Evolutionary conservation across 352 stramenopile species (phyloP), one percentile per base, ranked within the genome.

Genomic region (Phytophthora kernoviae): DNA sequence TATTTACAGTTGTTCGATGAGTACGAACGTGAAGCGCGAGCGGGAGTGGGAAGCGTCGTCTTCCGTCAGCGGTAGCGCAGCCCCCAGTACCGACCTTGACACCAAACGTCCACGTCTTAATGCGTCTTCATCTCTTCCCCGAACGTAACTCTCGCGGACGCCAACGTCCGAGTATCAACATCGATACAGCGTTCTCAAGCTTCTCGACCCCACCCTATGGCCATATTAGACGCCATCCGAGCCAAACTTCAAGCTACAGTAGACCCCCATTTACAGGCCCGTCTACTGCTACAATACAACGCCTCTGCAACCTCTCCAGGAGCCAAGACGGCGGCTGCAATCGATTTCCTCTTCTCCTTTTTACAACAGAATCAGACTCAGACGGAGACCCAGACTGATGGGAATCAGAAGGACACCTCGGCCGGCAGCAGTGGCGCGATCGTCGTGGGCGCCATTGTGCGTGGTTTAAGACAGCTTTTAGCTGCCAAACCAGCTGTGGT

Each of bases 291-390:
- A 26, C 66, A 84, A 48, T 88, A 78, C 59, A 90, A 77, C 52
- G 45, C 70, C 12, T 54, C 52, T 24, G 81, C 83, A 1, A 65
- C 77, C 24, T 77, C 75, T 6, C 77, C 77, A 8, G 61, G 60
- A 0, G 79, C 76, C 24, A 54, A 70, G 42, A 88, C 81, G 10
- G 73, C 84, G 42, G 68, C 67, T 1, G 81, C 78, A 9, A 93
- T 93, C 58, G 83, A 93, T 60, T 93, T 91, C 53, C 61, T 93
- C 45, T 93, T 93, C 58, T 81, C 83, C 26, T 93, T 93, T 52
- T 56, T 91, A 26, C 81, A 91, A 60, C 64, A 87, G 52, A 82
- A 78, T 65, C 78, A 90, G 57, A 62, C 62, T 3, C 58, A 66
- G 41, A 47, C 61, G 5, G 48, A 55, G 60, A 50, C 49, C 0